phyloP scores from a whole-genome alignment of 2,329 filamentous ascomycete species.

The Talaromyces albobiverticillius region DNA sequence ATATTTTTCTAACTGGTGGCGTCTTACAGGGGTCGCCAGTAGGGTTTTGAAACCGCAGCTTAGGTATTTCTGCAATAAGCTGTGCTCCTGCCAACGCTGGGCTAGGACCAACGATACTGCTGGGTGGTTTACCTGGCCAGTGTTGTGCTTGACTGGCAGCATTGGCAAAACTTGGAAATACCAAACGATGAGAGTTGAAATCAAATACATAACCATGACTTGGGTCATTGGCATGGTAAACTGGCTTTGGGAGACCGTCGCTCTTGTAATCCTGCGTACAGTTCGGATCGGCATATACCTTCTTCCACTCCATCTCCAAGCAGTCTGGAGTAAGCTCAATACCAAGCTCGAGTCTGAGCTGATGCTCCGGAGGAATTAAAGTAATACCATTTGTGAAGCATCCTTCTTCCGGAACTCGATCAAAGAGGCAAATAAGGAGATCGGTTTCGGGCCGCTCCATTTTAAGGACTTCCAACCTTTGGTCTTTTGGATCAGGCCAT shows the following conservation, averaged over 20 bases:
- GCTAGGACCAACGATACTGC: not conserved
- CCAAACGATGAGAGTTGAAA: not conserved
- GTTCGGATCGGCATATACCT: not conserved
- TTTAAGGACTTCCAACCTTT: not conserved
- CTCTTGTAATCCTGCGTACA: not conserved
- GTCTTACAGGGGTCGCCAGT: not conserved
- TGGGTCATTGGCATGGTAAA: not conserved
- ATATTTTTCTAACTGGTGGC: not conserved
- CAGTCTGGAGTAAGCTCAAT: not conserved
- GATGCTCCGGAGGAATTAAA: not conserved
- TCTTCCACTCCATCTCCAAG: not conserved
- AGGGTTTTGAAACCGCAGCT: not conserved
- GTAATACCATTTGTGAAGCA: not conserved
- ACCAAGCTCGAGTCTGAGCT: not conserved
- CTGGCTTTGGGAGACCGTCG: not conserved
- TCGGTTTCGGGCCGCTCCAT: not conserved
- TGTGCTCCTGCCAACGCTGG: not conserved
- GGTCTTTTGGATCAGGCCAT: not conserved
- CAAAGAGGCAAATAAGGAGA: not conserved
- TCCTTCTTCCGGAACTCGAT: not conserved
- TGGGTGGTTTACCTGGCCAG: not conserved
- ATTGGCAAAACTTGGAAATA: not conserved
- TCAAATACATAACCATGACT: not conserved
- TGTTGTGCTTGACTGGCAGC: not conserved
- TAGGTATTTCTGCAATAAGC: not conserved